Base-by-base conservation (phyloP, 2,329 filamentous ascomycete genomes). In the Rutstroemia sp. region DNA sequence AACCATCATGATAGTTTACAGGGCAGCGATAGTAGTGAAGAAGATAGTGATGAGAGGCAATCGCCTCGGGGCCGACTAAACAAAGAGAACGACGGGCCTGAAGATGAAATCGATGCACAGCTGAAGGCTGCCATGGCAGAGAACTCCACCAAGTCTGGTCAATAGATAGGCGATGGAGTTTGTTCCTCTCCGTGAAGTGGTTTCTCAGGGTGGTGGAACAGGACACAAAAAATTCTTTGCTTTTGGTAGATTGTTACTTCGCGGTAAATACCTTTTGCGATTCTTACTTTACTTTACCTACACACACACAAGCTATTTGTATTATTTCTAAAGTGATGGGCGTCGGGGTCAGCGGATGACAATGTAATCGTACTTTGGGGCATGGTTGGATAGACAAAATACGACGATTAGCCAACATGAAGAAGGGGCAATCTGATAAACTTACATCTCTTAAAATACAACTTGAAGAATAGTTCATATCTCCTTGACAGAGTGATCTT, bases 11-110 rank as follows among this genome's bases (percentile, higher is more conserved):
- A 68, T 50, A 65, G 64, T 44, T 61, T 57, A 9, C 62, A 64
- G 27, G 65, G 62, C 47, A 70, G 67, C 54, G 66, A 69, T 27
- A 67, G 66, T 37, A 71, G 69, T 52, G 69, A 67, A 52, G 67
- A 70, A 55, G 68, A 71, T 9, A 68, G 65, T 48, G 69, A 70
- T 54, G 66, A 64, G 34, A 64, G 64, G 30, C 66, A 64, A 2
- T 63, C 67, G 23, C 59, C 59, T 41, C 62, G 63, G 18, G 67
- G 63, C 38, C 57, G 66, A 60, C 61, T 48, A 27, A 62, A 59
- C 3, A 65, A 67, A 19, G 56, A 48, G 41, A 60, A 61, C n/a
- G 57, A 37, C 4, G 59, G 62, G 46, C 30, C 42, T 14, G 49
- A 57, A 6, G 59, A 59, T 39, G 60, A 61, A 25, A 65, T 67